Evolutionary conservation across 2,329 filamentous ascomycete species (phyloP), one percentile per base, ranked within the genome.

Genomic region (Sodiomyces alkalinus): DNA sequence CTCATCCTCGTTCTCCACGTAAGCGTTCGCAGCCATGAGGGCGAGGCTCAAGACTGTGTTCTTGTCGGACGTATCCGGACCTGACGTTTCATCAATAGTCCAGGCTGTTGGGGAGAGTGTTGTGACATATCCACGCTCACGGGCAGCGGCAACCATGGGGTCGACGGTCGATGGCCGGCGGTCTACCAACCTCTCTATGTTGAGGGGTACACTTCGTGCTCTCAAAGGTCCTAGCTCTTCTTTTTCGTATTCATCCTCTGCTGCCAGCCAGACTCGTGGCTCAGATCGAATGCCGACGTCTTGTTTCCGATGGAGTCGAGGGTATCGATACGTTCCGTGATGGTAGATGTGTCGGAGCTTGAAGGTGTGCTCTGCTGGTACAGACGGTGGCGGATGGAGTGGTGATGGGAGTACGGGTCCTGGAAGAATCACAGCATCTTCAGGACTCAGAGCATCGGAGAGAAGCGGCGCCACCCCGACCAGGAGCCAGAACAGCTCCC

Each of bases 291-390:
- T 67, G 56, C 22, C 36, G 18, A 94, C 60, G 49, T 96, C 83
- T 35, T 78, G 63, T 41, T 72, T 75, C 33, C 77, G 68, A 51
- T 94, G 82, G 11, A 94, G 68, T 5, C 64, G 54, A 3, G 86
- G 86, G 41, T 92, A 71, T 40, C 68, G 59, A 50, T 87, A 69
- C 22, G 82, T 80, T 33, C 87, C 87, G 55, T 93, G 86, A 49
- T 94, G 86, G 55, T 82, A 90, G 44, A 96, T 76, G 53, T 98
- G 87, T 43, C 83, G 76, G 32, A 98, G 68, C 6, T 66, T 74
- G 58, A 77, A 75, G 19, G 57, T 55, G 41, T 75, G 70, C 7
- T 73, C 61, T 13, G 60, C 58, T 8, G 68, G 58, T 8, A 44
- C 47, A 14, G 60, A 62, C 5, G 56, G 44, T 31, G 65, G 58